Conservation (phyloP, 176 grass and related monocot species). For the Cenchrus purpureus region DNA sequence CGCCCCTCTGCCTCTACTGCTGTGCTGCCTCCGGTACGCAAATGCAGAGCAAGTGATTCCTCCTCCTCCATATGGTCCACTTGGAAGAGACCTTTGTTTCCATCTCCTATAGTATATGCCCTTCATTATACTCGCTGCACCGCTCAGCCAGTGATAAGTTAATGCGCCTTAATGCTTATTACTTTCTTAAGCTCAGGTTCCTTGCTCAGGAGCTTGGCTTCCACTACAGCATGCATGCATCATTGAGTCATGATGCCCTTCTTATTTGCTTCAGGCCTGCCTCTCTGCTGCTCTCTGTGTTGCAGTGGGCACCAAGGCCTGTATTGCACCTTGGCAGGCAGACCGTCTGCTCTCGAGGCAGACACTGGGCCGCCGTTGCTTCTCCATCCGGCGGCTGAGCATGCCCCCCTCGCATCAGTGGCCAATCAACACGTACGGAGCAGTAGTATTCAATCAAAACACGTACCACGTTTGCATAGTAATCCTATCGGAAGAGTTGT, state of each 20-base stretch:
- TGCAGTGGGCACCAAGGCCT: conserved; percentile 20
- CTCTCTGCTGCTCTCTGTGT: background rate
- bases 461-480: background rate
- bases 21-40: no score
- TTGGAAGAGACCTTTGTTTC: no score
- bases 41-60: no score
- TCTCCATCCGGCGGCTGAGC: background rate
- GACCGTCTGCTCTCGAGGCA: background rate
- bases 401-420: background rate
- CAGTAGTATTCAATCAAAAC: no score
- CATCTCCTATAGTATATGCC: background rate
- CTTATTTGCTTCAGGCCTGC: background rate
- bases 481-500: background rate
- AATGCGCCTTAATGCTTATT: conserved; percentile 10
- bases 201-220: background rate
- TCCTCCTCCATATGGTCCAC: no score
- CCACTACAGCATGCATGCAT: background rate
- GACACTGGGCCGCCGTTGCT: background rate
- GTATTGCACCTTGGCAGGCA: background rate
- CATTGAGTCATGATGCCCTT: conserved; percentile 54
- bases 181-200: background rate
- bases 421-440: background rate
- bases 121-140: background rate
- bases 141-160: background rate
- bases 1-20: no score